Conservation (phyloP, 345 rosid genomes). For the Abelmoschus esculentus region DNA sequence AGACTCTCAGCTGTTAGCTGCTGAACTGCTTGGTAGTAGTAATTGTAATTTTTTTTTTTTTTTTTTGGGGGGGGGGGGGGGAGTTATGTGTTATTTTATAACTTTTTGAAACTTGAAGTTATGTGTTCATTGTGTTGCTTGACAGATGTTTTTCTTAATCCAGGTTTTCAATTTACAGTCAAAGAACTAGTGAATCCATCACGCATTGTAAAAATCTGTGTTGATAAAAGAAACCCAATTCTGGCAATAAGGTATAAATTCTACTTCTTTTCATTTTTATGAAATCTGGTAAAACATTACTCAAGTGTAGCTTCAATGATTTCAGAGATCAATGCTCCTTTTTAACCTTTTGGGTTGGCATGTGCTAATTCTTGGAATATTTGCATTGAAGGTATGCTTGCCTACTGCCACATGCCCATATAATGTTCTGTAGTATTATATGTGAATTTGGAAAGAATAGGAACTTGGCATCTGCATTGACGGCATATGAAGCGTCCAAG, state of each 20-base stretch:
- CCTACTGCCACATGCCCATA: conserved; percentile 56
- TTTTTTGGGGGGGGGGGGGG: too few relatives aligned
- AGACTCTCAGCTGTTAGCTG: too few relatives aligned
- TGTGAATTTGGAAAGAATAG: conserved; percentile 68
- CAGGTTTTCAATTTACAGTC: conserved; percentile 59
- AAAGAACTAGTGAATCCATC: conserved; percentile 56
- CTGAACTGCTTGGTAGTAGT: too few relatives aligned
- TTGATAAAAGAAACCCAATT: conserved; percentile 43
- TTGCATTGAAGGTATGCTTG: conserved; percentile 56
- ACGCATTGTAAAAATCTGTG: conserved; percentile 45
- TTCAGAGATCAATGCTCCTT: too few relatives aligned
- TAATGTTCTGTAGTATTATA: conserved; percentile 49
- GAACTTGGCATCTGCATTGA: conserved; percentile 65
- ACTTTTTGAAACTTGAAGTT: too few relatives aligned
- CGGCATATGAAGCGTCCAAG: conserved; percentile 60
- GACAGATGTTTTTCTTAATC: conserved; percentile 18
- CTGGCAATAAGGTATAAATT: conserved; percentile 65
- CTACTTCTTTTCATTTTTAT: neutral
- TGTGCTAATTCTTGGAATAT: conserved; percentile 15
- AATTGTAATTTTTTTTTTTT: too few relatives aligned
- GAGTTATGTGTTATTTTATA: too few relatives aligned
- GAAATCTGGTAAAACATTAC: too few relatives aligned
- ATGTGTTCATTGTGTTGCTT: neutral
- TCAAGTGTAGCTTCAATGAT: too few relatives aligned
- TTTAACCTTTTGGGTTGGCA: too few relatives aligned